A percentile compares a stretch with the other conserved stretches of the same genome.
phyloP scores from a whole-genome alignment of 306 rosid species.

The Prunus padus region DNA sequence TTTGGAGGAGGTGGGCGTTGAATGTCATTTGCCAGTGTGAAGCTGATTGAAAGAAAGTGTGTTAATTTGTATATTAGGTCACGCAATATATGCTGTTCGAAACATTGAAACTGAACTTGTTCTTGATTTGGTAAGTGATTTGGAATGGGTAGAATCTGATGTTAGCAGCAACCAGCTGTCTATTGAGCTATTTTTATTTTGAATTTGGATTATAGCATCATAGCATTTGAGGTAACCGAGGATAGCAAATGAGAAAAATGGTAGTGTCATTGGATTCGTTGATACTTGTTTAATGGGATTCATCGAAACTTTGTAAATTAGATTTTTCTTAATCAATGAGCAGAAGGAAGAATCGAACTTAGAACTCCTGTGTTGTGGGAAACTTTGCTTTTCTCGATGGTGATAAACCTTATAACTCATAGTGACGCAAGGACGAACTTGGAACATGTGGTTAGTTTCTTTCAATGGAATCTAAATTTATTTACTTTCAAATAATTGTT shows the following conservation, averaged over 20 bases:
- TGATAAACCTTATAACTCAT: no score
- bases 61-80: slow-evolving; percentile 29
- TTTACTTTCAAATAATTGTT: background rate
- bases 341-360: no score
- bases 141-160: slow-evolving; percentile 41
- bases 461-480: no score
- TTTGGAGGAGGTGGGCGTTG: slow-evolving; percentile 64
- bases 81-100: background rate
- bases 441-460: no score
- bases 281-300: background rate
- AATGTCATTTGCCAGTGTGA: slow-evolving; percentile 49
- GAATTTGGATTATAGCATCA: background rate
- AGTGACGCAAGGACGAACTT: no score
- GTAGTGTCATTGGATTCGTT: background rate
- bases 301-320: background rate
- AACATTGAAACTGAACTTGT: slow-evolving; percentile 28
- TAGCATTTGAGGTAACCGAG: background rate
- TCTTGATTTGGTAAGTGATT: slow-evolving; percentile 32
- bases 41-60: slow-evolving; percentile 42
- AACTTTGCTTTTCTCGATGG: no score
- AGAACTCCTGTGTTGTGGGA: no score
- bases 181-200: slow-evolving; percentile 25
- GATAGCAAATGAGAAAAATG: background rate
- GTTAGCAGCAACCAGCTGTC: slow-evolving; percentile 30
- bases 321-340: no score